These are phyloP conservation scores for Ustilago bromivora DNA, from an alignment of 1,284 basidiomycete genomes.

Conservation along the genomic window DNA sequence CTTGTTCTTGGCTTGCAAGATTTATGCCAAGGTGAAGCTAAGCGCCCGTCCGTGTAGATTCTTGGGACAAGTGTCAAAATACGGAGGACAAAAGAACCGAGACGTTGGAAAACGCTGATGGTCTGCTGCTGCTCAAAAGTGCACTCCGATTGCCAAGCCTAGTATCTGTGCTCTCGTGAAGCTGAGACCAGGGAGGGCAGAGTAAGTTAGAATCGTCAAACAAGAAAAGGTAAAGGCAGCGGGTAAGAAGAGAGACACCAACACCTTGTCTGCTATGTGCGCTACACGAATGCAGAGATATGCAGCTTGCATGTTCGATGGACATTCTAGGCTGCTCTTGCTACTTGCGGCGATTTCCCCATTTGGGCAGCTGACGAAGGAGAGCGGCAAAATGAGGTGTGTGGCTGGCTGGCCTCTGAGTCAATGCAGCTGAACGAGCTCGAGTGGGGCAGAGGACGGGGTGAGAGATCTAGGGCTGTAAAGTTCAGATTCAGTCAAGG, in stretches of 20 bases:
- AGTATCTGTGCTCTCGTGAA: not conserved
- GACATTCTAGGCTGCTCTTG: not conserved
- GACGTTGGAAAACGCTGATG: conserved; percentile 8
- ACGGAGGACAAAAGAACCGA: conserved; percentile 8
- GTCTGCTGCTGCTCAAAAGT: not conserved
- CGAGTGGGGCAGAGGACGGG: not conserved
- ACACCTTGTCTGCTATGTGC: too few species aligned
- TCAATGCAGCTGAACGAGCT: not conserved
- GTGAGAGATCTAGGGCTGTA: not conserved
- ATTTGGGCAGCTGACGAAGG: conserved; percentile 2
- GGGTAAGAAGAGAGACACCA: not conserved
- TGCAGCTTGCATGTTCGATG: conserved; percentile 1
- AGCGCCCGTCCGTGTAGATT: conserved; percentile 4
- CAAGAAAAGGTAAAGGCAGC: not conserved
- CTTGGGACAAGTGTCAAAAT: conserved; percentile 4
- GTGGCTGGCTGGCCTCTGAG: conserved; percentile 2
- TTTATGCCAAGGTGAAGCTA: conserved; percentile 8
- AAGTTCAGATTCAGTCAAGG: conserved; percentile 4
- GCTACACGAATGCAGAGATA: conserved; percentile 4
- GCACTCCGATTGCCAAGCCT: not conserved
- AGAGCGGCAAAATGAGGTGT: conserved; percentile 5
- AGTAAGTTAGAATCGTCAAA: not conserved
- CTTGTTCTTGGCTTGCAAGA: not conserved
- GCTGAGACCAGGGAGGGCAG: not conserved
- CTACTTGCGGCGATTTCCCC: conserved; percentile 8